A percentile compares a stretch with the other conserved stretches of the same genome.
phyloP scores from a whole-genome alignment of 2,329 filamentous ascomycete species.

The Trichoderma koningiopsis region DNA sequence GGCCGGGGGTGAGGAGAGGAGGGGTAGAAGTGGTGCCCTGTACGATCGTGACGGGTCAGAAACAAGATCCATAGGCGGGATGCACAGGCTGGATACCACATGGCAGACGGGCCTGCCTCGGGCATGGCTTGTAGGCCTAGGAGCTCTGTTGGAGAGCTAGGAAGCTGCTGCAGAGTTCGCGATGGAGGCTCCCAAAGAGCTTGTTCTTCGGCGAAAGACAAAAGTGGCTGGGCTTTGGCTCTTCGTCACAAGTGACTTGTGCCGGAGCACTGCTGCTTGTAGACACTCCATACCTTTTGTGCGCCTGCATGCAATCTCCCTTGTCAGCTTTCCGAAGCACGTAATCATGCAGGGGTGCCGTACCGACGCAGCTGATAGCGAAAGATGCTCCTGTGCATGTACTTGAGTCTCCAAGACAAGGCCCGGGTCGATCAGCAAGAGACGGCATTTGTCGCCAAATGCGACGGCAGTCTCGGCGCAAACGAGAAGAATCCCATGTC shows the following conservation, averaged over 20 bases:
- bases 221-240: neutral
- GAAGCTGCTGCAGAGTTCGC: neutral
- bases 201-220: neutral
- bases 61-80: conserved; percentile 27
- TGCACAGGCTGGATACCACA: conserved; percentile 25
- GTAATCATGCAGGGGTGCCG: conserved; percentile 21
- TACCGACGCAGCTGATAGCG: neutral
- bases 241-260: neutral
- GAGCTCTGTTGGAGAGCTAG: neutral
- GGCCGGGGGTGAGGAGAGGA: conserved; percentile 24
- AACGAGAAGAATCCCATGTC: neutral
- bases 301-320: conserved; percentile 16
- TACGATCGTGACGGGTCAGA: conserved; percentile 27
- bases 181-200: neutral
- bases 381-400: conserved; percentile 13
- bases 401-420: conserved; percentile 8
- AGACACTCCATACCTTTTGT: neutral
- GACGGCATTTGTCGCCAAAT: conserved; percentile 20
- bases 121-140: neutral
- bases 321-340: conserved; percentile 13
- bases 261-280: neutral
- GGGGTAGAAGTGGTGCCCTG: conserved; percentile 24
- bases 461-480: conserved; percentile 11
- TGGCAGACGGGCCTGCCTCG: conserved; percentile 24
- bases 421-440: neutral